These are phyloP conservation scores for Funneliformis caledonium DNA, from an alignment of 371 early-diverging fungal species.

Conservation along the genomic window DNA sequence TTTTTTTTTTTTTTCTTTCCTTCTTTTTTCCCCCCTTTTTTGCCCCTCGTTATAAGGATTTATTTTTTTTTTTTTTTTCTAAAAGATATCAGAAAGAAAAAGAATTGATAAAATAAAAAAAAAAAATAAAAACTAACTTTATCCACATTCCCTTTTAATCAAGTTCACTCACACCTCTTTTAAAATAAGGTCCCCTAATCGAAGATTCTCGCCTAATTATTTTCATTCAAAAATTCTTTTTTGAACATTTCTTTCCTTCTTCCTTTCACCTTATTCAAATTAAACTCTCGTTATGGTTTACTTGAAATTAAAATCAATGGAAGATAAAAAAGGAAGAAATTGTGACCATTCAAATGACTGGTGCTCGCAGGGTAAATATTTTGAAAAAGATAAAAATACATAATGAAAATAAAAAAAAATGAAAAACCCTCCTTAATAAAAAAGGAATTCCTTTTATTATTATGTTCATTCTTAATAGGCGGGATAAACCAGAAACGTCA, in stretches of 20 bases:
- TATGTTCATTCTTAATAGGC: neutral
- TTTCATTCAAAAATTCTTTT: too few species aligned
- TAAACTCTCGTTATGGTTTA: too few species aligned
- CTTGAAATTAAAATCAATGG: neutral
- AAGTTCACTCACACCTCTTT: too few species aligned
- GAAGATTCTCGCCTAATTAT: too few species aligned
- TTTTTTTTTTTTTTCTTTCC: too few species aligned
- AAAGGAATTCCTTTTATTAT: neutral
- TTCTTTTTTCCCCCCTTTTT: too few species aligned
- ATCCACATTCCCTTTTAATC: neutral
- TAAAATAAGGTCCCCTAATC: neutral
- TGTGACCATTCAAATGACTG: neutral
- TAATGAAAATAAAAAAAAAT: neutral
- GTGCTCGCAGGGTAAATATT: constrained; percentile 5
- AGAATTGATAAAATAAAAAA: neutral
- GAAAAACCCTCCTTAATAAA: neutral
- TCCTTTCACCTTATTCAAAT: too few species aligned
- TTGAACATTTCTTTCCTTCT: too few species aligned
- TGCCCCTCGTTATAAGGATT: too few species aligned
- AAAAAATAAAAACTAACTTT: neutral
- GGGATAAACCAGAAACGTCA: neutral
- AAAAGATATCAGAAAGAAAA: too few species aligned
- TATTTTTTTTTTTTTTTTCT: too few species aligned
- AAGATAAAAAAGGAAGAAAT: neutral
- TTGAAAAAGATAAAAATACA: neutral